Evolutionary conservation across 805 yeast species (phyloP).

Genomic region (Wickerhamiella brachini): DNA sequence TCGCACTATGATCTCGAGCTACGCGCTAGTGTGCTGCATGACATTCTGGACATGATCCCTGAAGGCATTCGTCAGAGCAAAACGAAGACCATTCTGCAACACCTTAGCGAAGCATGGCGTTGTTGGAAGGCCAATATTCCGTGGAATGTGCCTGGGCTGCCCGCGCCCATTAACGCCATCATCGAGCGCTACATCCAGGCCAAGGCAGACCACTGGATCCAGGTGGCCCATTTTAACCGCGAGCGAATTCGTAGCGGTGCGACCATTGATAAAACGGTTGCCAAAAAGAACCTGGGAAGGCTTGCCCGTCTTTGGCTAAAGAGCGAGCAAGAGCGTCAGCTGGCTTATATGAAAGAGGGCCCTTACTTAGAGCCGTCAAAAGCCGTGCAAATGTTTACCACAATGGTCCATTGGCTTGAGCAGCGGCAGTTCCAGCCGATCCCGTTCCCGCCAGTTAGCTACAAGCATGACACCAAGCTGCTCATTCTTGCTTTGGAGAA

Average conservation of each 20-base stretch:
- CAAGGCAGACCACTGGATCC: slow-evolving; percentile 93
- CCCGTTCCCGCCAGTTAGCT: slow-evolving; percentile 84
- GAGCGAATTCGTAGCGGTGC: slow-evolving; percentile 83
- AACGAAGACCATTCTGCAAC: slow-evolving; percentile 79
- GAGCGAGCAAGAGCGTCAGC: slow-evolving; percentile 82
- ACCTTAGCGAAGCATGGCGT: slow-evolving; percentile 96
- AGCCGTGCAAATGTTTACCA: slow-evolving; percentile 74
- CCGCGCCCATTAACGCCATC: slow-evolving; percentile 74
- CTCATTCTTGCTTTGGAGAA: slow-evolving; percentile 80
- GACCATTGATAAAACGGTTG: slow-evolving; percentile 86
- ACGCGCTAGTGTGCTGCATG: slow-evolving; percentile 89
- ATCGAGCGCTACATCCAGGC: slow-evolving; percentile 85
- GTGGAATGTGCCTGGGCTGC: slow-evolving; percentile 95
- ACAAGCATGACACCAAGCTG: slow-evolving; percentile 86
- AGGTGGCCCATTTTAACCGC: slow-evolving; percentile 84
- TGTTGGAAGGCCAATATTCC: slow-evolving; percentile 99
- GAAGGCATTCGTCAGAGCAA: slow-evolving; percentile 82
- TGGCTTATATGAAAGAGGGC: slow-evolving; percentile 64
- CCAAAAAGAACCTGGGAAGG: slow-evolving; percentile 84
- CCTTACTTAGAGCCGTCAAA: slow-evolving; percentile 78
- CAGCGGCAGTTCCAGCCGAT: slow-evolving; percentile 65
- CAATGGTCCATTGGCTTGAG: slow-evolving; percentile 87
- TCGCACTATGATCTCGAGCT: slow-evolving; percentile 88
- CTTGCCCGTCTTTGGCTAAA: slow-evolving; percentile 86
- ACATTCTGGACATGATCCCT: slow-evolving; percentile 93